Evolutionary conservation across 1,284 basidiomycete genomes (phyloP), one percentile per base, ranked within the genome.

Genomic region (Vanrija sp.): DNA sequence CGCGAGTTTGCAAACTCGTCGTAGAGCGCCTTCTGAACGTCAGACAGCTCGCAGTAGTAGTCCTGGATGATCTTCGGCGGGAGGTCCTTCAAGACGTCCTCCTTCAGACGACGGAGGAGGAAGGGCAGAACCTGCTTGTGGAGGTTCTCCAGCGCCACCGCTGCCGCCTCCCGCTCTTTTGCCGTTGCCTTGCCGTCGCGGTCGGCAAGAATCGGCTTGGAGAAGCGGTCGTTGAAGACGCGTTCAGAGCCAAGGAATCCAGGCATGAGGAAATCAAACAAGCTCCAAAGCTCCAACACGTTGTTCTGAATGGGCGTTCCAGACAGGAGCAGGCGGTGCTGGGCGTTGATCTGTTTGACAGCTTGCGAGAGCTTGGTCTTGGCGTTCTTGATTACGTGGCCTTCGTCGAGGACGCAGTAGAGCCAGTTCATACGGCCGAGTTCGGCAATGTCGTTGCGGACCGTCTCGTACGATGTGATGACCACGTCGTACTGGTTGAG

Each of bases 41-140:
- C 87, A 0, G 94, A 97, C 3, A 99, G 81, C 68, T 98, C 95
- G 80, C 95, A 98, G 69, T 98, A 96, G 75, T 98, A 98, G 72
- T 99, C 96, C 76, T 99, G 96, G 60, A 99, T 98, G 73, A 99
- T 99, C 79, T 99, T 98, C 3, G 96, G 96, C 0, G 96, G 96
- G 2, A 99, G 81, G 71, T 99, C 96, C 64, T 92, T 79, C 56
- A 99, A 80, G 20, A 98, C 96, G 68, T 99, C 94, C 75, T 99
- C 96, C 73, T 99, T 99, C 66, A 99, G 78, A 19, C 96, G 86
- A 47, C 96, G 88, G 24, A 99, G 82, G 25, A 99, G 78, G 84
- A 99, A 99, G 0, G 96, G 96, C n/a, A 98, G 78, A 24, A 98
- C 95, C 80, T 99, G 96, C 77, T 98, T 98, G 75, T 98, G 96